Evolutionary conservation across 2,329 filamentous ascomycete species (phyloP).

Genomic region (Xylaria digitata): DNA sequence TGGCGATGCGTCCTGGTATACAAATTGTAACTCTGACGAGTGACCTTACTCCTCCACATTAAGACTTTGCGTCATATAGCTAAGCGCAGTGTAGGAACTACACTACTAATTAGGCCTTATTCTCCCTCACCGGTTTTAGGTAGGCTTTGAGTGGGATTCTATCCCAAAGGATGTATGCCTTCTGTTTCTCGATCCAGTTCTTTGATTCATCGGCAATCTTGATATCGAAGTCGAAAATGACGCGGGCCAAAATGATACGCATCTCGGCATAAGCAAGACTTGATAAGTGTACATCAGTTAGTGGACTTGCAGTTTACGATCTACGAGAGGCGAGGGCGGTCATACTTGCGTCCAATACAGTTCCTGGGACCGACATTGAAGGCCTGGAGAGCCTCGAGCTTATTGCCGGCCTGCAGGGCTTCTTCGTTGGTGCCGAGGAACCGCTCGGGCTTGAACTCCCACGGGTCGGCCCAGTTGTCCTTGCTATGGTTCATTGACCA

Average conservation of each 20-base stretch:
- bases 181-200: conserved; percentile 53
- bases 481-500: conserved; percentile 53
- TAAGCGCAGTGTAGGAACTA: background rate
- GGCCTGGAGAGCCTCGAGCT: conserved; percentile 50
- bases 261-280: conserved; percentile 61
- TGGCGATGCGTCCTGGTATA: background rate
- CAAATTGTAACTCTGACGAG: background rate
- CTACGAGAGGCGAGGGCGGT: background rate
- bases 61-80: background rate
- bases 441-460: conserved; percentile 55
- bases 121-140: conserved; percentile 39
- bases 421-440: conserved; percentile 48
- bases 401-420: conserved; percentile 48
- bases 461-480: conserved; percentile 54
- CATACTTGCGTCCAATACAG: conserved; percentile 56
- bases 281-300: conserved; percentile 7
- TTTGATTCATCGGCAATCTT: conserved; percentile 49
- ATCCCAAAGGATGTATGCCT: conserved; percentile 51
- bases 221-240: conserved; percentile 61
- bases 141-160: conserved; percentile 44
- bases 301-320: background rate
- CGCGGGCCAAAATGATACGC: conserved; percentile 57
- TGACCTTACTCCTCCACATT: background rate
- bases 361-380: conserved; percentile 54
- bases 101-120: conserved; percentile 3